Base-by-base conservation (phyloP, 805 yeast genomes). In the Yamadazyma laniorum region DNA sequence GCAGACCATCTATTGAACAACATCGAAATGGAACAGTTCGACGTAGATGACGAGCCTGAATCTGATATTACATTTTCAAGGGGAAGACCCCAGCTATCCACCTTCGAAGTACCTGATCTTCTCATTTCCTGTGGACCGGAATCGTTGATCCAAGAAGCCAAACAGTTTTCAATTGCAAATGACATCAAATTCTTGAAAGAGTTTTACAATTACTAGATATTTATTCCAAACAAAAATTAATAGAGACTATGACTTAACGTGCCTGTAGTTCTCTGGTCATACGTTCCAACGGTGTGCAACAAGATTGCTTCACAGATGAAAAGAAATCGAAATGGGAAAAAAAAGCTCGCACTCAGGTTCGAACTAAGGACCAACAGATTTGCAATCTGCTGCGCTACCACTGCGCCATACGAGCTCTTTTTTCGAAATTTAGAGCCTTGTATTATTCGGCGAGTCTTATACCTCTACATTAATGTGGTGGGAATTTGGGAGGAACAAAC, bases 351-450 rank as follows among this genome's bases (percentile, higher is more conserved):
- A 75, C 87, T 82, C 95, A 82, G 95, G 80, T 63, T 86, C 81
- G 95, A 86, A 86, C 95, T 82, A 79, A 82, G 89, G 93, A 86
- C 95, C 95, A 84, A 81, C 85, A 84, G 95, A 86, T 85, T 85
- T 86, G 95, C 95, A 86, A 86, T 86, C 95, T 82, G 87, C 89
- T 84, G 93, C 95, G 90, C 91, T 85, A 85, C 95, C 93, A 81
- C 93, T 85, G 90, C 89, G 93, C 95, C 89, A 85, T 74, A 75
- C 81, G 53, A 56, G 58, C 59, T 25, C 9, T 7, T 21, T 21
- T 21, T 9, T 6, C 23, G 13, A 26, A 26, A 12, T n/a, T n/a
- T n/a, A n/a, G n/a, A n/a, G n/a, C n/a, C n/a, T n/a, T n/a, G n/a
- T n/a, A n/a, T n/a, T n/a, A n/a, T n/a, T n/a, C n/a, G n/a, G n/a